These are phyloP conservation scores for Komagataella ulmi DNA, from an alignment of 805 yeast species.

Conservation along the genomic window DNA sequence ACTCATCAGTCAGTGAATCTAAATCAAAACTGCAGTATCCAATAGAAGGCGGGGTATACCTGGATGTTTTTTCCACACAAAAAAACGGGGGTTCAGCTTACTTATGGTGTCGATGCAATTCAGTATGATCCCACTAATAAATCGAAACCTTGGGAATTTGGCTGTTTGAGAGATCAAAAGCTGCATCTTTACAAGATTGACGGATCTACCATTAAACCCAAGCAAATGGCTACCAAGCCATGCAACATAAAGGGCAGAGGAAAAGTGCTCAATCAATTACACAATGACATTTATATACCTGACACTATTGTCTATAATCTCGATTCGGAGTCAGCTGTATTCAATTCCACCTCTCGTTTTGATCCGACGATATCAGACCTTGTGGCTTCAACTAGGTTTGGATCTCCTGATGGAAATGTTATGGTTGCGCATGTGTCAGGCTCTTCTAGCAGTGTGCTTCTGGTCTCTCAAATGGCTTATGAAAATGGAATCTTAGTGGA, in stretches of 20 bases:
- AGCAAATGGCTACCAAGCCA: background rate
- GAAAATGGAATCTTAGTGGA: background rate
- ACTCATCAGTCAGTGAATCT: no score
- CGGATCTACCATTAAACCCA: background rate
- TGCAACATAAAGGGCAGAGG: background rate
- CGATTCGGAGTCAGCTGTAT: background rate
- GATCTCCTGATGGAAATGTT: background rate
- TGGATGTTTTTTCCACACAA: background rate
- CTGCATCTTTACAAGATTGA: background rate
- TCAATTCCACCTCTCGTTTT: background rate
- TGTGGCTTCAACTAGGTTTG: background rate
- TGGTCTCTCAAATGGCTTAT: background rate
- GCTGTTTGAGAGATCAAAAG: background rate
- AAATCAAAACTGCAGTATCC: background rate
- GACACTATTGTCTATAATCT: background rate
- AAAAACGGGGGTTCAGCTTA: background rate
- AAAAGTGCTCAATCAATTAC: background rate
- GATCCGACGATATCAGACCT: background rate
- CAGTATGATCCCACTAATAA: background rate
- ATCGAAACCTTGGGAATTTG: background rate
- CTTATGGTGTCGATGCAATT: background rate
- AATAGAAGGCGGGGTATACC: conserved; percentile 6
- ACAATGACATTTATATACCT: background rate
- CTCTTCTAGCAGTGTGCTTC: background rate
- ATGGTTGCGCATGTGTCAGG: background rate